Percentiles rank a stretch among this genome's conserved stretches.
Evolutionary conservation across 179 eudicot species (phyloP).

Genomic region (Beta lomatogona): DNA sequence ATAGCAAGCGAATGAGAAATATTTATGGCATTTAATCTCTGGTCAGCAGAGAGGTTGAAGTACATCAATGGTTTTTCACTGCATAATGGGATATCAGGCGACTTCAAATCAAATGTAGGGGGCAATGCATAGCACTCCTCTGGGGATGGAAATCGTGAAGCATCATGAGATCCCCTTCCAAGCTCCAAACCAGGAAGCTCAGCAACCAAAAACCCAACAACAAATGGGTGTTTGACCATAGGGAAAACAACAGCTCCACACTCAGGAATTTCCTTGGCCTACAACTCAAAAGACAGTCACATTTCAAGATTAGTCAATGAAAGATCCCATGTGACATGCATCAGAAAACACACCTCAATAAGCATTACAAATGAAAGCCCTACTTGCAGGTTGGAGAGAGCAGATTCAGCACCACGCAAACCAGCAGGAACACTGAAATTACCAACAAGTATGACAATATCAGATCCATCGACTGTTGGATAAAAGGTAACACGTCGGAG

Average conservation of each 20-base stretch:
- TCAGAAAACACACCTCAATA: neutral
- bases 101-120: constrained; percentile 43
- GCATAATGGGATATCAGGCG: constrained; percentile 45
- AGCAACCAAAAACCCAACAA: constrained; percentile 96
- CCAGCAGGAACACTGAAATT: constrained; percentile 83
- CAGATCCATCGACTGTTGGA: constrained; percentile 62
- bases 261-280: constrained; percentile 84
- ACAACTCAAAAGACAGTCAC: constrained; percentile 34
- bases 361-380: constrained; percentile 7
- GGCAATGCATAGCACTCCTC: constrained; percentile 54
- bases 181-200: constrained; percentile 70
- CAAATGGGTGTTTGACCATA: constrained; percentile 94
- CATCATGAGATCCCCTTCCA: constrained; percentile 43
- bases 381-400: constrained; percentile 76
- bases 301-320: constrained; percentile 23
- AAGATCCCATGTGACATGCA: constrained; percentile 2
- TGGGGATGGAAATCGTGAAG: constrained; percentile 38
- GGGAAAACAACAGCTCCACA: constrained; percentile 85
- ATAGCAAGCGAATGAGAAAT: constrained; percentile 79
- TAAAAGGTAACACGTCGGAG: constrained; percentile 68
- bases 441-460: constrained; percentile 67
- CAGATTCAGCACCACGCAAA: constrained; percentile 84
- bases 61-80: constrained; percentile 38
- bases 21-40: constrained; percentile 73
- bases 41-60: constrained; percentile 66